Evolutionary conservation across 2,329 filamentous ascomycete species (phyloP).

Genomic region (Nakataea oryzae): DNA sequence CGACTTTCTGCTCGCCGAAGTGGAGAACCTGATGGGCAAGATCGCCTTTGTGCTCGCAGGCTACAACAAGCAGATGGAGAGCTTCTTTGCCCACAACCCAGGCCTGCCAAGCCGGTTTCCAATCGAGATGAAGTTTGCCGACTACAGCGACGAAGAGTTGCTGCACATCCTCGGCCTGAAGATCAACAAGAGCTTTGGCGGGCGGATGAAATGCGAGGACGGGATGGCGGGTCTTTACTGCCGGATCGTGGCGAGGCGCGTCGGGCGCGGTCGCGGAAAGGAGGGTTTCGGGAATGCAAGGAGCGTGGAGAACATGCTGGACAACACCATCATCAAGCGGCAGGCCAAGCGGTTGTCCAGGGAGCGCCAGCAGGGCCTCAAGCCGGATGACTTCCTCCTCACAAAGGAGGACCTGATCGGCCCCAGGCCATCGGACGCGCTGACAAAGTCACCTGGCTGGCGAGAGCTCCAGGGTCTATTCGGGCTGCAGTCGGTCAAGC

Average conservation of each 20-base stretch:
- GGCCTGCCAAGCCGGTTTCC: slow-evolving; percentile 63
- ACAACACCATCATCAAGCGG: slow-evolving; percentile 36
- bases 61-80: slow-evolving; percentile 66
- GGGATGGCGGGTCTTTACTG: slow-evolving; percentile 50
- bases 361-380: slow-evolving; percentile 25
- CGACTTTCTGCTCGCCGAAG: slow-evolving; percentile 61
- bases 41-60: slow-evolving; percentile 65
- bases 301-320: slow-evolving; percentile 51
- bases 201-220: slow-evolving; percentile 48
- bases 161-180: slow-evolving; percentile 46
- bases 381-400: slow-evolving; percentile 47
- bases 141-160: slow-evolving; percentile 59
- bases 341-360: slow-evolving; percentile 45
- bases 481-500: slow-evolving; percentile 53
- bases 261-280: slow-evolving; percentile 51
- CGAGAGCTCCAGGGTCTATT: slow-evolving; percentile 43
- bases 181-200: slow-evolving; percentile 41
- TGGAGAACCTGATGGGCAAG: slow-evolving; percentile 61
- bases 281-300: slow-evolving; percentile 67
- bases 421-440: slow-evolving; percentile 46
- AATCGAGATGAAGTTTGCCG: slow-evolving; percentile 51
- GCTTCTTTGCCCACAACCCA: slow-evolving; percentile 64
- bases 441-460: slow-evolving; percentile 46
- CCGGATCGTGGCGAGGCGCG: slow-evolving; percentile 49
- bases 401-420: slow-evolving; percentile 63